Base-by-base conservation (phyloP, 2,329 filamentous ascomycete genomes). In the Chrysosporium keratinophilum region DNA sequence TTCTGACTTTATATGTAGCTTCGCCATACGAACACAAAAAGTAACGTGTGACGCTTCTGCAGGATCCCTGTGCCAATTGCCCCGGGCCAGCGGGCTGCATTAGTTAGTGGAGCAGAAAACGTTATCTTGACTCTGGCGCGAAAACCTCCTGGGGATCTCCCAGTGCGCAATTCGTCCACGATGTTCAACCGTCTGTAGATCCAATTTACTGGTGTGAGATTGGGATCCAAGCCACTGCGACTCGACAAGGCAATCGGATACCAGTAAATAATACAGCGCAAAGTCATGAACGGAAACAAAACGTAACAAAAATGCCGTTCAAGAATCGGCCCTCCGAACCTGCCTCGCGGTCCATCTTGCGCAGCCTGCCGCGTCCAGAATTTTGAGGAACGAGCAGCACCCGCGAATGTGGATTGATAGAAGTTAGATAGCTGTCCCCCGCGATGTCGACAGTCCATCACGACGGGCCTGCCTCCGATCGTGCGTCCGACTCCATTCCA, bases 171-270 rank as follows among this genome's bases (percentile, higher is more conserved):
- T 51, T 51, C 40, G 49, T 23, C 40, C 14, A 20, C 48, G 17
- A 20, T 44, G 28, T 44, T 51, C 28, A 51, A 51, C 39, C 20
- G 28, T 15, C 12, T 31, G 40, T 23, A 44, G 49, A 44, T 51
- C 49, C 3, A n/a, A 23, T 7, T 17, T 23, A 44, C 11, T 31
- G n/a, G 33, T n/a, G 3, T 49, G 20, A 23, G 37, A 51, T 43
- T 51, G n/a, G 31, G 15, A 20, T 44, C 33, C 40, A 43, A 51
- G 49, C 49, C 35, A 44, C 28, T 51, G 39, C 47, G 33, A 50
- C 3, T 40, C 5, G 31, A 14, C 39, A 34, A 19, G 35, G 35
- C 11, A 37, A 37, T 37, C n/a, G 11, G n/a, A 37, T 5, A 37
- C 11, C 35, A 12, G 11, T 37, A n/a, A 12, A 9, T 37, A 37